These are phyloP conservation scores for Oryza glaberrima DNA, from an alignment of 176 grass and related monocot species.

Conservation along the genomic window DNA sequence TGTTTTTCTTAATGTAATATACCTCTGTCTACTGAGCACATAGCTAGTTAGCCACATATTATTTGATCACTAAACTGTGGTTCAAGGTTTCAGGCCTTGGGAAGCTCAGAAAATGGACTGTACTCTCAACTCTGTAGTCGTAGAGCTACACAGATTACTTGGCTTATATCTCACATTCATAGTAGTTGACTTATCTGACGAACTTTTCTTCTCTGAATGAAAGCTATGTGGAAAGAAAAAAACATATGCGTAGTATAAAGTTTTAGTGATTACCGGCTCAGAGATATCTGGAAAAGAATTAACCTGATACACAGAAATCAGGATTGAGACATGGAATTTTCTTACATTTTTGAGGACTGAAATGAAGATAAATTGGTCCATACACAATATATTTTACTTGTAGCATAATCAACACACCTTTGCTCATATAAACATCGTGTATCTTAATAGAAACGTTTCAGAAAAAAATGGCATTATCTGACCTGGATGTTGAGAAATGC, in stretches of 20 bases:
- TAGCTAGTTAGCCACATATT: background rate
- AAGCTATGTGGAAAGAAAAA: background rate
- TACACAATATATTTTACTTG: background rate
- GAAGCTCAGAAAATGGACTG: conserved; percentile 11
- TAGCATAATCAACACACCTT: background rate
- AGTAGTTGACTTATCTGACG: background rate
- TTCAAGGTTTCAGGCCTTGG: background rate
- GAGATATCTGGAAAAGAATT: background rate
- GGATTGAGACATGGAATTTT: background rate
- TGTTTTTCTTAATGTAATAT: background rate
- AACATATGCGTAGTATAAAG: background rate
- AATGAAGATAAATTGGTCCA: background rate
- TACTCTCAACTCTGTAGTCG: background rate
- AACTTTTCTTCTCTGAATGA: background rate
- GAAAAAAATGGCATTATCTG: background rate
- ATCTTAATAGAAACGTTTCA: background rate
- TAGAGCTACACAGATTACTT: background rate
- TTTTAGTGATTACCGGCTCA: background rate
- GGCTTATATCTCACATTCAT: background rate
- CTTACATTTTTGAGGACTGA: background rate
- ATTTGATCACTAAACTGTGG: background rate
- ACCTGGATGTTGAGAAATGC: background rate
- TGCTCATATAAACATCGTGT: no score
- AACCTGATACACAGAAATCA: background rate
- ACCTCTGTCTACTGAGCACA: background rate